A percentile compares a stretch with the other conserved stretches of the same genome.
Conservation (phyloP, 2,329 filamentous ascomycete species). For the Metarhizium sp. region DNA sequence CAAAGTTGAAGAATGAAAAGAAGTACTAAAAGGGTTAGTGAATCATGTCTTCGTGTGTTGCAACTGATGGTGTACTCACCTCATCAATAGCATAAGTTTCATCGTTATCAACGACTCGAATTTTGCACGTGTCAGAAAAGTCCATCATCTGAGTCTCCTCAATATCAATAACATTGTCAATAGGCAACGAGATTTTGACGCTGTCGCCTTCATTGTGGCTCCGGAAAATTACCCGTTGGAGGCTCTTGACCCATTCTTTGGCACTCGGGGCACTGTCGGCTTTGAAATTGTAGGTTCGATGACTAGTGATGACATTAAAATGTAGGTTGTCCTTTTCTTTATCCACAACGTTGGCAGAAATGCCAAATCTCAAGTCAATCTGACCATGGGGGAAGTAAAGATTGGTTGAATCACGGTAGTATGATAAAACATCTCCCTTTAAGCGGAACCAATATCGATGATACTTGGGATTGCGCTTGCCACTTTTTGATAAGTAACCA, state of each 20-base stretch:
- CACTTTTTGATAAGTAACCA: constrained; percentile 80
- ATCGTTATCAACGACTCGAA: constrained; percentile 85
- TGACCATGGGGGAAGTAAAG: constrained; percentile 87
- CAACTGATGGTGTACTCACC: constrained; percentile 35
- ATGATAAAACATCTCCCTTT: constrained; percentile 85
- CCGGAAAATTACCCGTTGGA: constrained; percentile 91
- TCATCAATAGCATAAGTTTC: constrained; percentile 95
- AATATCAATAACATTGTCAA: constrained; percentile 82
- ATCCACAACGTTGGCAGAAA: constrained; percentile 71
- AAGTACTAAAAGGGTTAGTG: constrained; percentile 56
- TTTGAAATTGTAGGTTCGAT: constrained; percentile 76
- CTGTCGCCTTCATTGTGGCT: constrained; percentile 95
- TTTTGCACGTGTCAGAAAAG: constrained; percentile 87
- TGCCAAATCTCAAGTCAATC: constrained; percentile 85
- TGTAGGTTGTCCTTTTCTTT: constrained; percentile 68
- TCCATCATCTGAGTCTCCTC: constrained; percentile 87
- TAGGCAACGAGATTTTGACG: constrained; percentile 88
- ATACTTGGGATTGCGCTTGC: constrained; percentile 79
- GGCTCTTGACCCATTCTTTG: constrained; percentile 90
- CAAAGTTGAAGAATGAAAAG: constrained; percentile 87
- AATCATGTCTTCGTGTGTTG: background rate
- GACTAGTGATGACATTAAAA: constrained; percentile 74
- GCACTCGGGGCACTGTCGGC: constrained; percentile 83
- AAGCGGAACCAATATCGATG: constrained; percentile 88
- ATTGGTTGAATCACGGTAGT: constrained; percentile 75